phyloP scores from a whole-genome alignment of 768 basidiomycete genomes.

The Boletus rubroflammeus region DNA sequence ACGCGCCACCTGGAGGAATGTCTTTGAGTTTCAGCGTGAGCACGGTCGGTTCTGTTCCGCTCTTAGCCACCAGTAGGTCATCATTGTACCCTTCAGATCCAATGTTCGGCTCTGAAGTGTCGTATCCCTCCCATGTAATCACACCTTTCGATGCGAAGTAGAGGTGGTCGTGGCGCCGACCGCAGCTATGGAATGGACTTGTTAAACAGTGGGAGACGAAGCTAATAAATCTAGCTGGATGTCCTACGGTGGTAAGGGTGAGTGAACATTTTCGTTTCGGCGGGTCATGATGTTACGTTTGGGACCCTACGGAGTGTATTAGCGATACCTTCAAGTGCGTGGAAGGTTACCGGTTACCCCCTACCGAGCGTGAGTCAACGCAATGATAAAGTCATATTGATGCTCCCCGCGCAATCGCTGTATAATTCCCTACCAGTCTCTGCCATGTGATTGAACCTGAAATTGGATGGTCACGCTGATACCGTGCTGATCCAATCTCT shows the following conservation, averaged over 20 bases:
- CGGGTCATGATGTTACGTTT: too few species aligned
- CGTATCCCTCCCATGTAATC: conserved; percentile 63
- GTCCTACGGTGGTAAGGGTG: conserved; percentile 45
- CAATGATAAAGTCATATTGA: too few species aligned
- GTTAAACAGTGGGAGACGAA: conserved; percentile 52
- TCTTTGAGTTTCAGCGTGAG: conserved; percentile 60
- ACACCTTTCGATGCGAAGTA: conserved; percentile 71
- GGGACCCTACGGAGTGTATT: too few species aligned
- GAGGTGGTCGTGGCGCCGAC: conserved; percentile 84
- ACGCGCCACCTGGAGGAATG: conserved; percentile 55
- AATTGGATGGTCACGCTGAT: too few species aligned
- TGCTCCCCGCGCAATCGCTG: too few species aligned
- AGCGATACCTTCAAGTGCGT: too few species aligned
- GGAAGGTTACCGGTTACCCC: too few species aligned
- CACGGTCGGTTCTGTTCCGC: conserved; percentile 82
- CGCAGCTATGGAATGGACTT: conserved; percentile 37
- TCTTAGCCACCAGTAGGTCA: conserved; percentile 74
- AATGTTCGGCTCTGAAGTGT: conserved; percentile 45
- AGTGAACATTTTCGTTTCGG: neutral
- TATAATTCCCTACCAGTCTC: too few species aligned
- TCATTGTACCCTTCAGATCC: conserved; percentile 71
- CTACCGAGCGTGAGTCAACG: too few species aligned
- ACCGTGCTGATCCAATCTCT: too few species aligned
- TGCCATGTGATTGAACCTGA: too few species aligned
- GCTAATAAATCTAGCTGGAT: conserved; percentile 59